Percentiles rank a stretch among this genome's conserved stretches.
Evolutionary conservation across 352 stramenopile species (phyloP).

Genomic region (Globisporangium lucens): DNA sequence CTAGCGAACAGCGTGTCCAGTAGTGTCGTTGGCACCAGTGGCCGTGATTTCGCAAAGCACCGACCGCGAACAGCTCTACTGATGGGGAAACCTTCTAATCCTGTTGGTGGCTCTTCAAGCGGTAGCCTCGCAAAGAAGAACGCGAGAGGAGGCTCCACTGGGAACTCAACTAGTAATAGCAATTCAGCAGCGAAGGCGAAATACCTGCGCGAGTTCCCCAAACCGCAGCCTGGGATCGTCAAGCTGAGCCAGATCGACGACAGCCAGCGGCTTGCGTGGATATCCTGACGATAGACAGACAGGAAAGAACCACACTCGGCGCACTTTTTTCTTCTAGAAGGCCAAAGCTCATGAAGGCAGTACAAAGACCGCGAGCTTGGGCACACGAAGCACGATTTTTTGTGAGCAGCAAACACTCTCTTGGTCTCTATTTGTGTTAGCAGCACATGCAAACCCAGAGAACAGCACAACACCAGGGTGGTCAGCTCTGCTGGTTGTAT

Average conservation of each 20-base stretch:
- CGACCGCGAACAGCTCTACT: constrained; percentile 9
- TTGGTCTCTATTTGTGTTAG: not conserved
- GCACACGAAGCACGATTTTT: not conserved
- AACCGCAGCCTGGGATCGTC: constrained; percentile 46
- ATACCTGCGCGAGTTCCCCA: constrained; percentile 64
- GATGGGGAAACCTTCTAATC: not conserved
- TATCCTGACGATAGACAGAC: constrained; percentile 8
- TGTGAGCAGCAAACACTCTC: not conserved
- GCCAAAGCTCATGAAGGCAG: no score
- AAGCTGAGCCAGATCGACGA: constrained; percentile 25
- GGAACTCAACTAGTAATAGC: not conserved
- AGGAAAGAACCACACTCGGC: no score
- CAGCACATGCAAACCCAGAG: not conserved
- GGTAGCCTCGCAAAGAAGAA: not conserved
- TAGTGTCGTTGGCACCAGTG: not conserved
- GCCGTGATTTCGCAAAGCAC: not conserved
- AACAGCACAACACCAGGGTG: not conserved
- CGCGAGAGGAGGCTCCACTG: not conserved
- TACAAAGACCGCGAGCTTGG: no score
- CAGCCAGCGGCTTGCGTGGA: constrained; percentile 50
- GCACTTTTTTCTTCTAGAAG: no score
- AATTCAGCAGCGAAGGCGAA: constrained; percentile 15
- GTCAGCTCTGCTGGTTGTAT: not conserved
- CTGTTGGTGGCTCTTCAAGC: not conserved
- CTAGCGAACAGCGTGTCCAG: not conserved